Conservation (phyloP, 352 stramenopile species). For the Aphanomyces euteiches region DNA sequence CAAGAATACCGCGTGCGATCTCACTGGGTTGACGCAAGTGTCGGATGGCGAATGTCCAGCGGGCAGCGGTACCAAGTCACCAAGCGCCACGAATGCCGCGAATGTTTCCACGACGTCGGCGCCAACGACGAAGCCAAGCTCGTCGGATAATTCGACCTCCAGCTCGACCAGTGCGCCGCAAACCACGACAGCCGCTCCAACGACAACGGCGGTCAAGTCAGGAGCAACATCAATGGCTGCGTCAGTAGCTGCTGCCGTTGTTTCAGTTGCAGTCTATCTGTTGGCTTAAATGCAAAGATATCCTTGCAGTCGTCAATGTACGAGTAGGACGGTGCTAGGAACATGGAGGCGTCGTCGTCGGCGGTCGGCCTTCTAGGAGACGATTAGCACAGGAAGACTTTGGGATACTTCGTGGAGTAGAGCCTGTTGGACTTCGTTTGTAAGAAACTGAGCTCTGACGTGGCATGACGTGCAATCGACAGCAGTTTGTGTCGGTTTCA, state of each 20-base stretch:
- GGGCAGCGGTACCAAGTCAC: not conserved
- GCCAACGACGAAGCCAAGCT: not conserved
- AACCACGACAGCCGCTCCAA: not conserved
- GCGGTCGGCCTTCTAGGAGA: too few species aligned
- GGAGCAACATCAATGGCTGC: not conserved
- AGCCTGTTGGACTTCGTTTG: too few species aligned
- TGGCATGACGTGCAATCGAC: too few species aligned
- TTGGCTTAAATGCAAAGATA: too few species aligned
- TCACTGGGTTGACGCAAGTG: not conserved
- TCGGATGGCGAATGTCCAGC: not conserved
- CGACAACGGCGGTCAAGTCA: not conserved
- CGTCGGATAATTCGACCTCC: too few species aligned
- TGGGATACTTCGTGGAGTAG: too few species aligned
- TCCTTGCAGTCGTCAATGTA: too few species aligned
- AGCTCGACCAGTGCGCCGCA: not conserved
- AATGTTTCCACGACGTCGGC: not conserved
- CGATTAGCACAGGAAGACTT: too few species aligned
- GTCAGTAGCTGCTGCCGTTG: not conserved
- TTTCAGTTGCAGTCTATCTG: not conserved
- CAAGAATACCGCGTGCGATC: constrained; percentile 14
- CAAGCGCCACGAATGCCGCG: not conserved
- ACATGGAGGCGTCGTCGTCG: too few species aligned
- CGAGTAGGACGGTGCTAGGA: too few species aligned
- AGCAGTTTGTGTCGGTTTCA: too few species aligned
- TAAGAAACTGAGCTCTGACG: too few species aligned